These are phyloP conservation scores for Talaromyces sp. DNA, from an alignment of 2,329 filamentous ascomycete genomes.

Conservation along the genomic window DNA sequence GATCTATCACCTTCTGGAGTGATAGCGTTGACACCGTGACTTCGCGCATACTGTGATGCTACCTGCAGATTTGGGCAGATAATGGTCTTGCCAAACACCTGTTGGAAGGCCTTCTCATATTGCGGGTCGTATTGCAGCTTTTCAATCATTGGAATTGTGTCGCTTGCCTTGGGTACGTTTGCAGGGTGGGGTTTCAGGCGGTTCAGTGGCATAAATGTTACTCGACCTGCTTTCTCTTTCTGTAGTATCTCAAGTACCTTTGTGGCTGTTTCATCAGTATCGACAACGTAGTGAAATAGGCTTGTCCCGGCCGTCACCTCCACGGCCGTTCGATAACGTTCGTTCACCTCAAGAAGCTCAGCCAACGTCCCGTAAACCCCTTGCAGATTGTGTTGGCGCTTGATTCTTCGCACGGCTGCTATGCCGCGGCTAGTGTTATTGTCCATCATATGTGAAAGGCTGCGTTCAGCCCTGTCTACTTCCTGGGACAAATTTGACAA, in stretches of 20 bases:
- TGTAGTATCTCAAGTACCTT: slow-evolving; percentile 75
- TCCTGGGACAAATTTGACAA: slow-evolving; percentile 73
- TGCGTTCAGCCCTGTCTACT: slow-evolving; percentile 70
- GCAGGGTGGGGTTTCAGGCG: slow-evolving; percentile 67
- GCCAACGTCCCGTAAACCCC: slow-evolving; percentile 91
- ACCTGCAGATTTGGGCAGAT: slow-evolving; percentile 87
- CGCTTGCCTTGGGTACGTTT: slow-evolving; percentile 79
- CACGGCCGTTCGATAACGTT: slow-evolving; percentile 80
- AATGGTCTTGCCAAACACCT: slow-evolving; percentile 93
- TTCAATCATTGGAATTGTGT: slow-evolving; percentile 80
- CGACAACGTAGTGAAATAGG: slow-evolving; percentile 93
- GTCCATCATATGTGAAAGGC: slow-evolving; percentile 82
- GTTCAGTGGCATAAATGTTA: slow-evolving; percentile 93
- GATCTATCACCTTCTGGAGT: slow-evolving; percentile 92
- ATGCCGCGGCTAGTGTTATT: slow-evolving; percentile 80
- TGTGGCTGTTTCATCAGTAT: slow-evolving; percentile 83
- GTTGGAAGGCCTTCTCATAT: slow-evolving; percentile 83
- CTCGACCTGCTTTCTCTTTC: slow-evolving; percentile 73
- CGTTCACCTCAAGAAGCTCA: slow-evolving; percentile 82
- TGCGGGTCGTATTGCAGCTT: slow-evolving; percentile 74
- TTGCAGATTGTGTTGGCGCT: slow-evolving; percentile 71
- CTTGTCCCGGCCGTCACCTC: slow-evolving; percentile 91
- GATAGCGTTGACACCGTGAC: slow-evolving; percentile 86
- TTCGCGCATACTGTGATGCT: slow-evolving; percentile 85
- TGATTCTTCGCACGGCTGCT: slow-evolving; percentile 79